Evolutionary conservation across 139 green algal species (phyloP), one percentile per base, ranked within the genome.

Genomic region (Raphidocelis subcapitata): DNA sequence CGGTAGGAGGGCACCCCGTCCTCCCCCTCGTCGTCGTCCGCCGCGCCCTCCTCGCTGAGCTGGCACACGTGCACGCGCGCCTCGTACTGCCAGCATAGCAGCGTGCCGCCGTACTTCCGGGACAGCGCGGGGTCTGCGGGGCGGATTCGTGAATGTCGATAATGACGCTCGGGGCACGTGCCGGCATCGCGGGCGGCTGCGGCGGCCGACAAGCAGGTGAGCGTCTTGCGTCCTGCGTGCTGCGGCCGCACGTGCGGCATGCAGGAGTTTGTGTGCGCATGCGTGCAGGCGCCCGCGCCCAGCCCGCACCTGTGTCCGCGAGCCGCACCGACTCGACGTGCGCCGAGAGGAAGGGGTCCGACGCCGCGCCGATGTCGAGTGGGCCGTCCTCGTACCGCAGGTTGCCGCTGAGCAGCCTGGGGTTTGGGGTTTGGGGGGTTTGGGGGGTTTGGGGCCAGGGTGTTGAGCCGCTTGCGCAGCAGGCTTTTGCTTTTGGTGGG

Each of bases 11-110:
- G 79, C 20, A 87, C 66, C 33, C 86, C 81, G 2, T 94, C 89
- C 56, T 94, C 88, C 0, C 81, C 87, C 35, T 94, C 90, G 33
- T 97, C 87, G 55, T 91, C 90, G n/a, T 94, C 89, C 26, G 76
- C 87, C 24, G 89, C 64, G 1, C 69, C 86, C 51, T 93, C 87
- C 1, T 85, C 80, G 62, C 80, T 85, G 24, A 95, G 87, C 81
- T 90, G 81, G 28, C 59, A 36, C 21, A 64, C 20, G 47, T 26
- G 26, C 12, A 61, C 26, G 5, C 5, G 20, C 1, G 26, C 23
- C 12, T 20, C 5, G 35, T 59, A 65, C 28, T 65, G 59, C 33
- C 33, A 62, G 15, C 15, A 44, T 26, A 72, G 41, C 20, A 33
- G 44, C 20, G 15, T 61, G 65, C 16, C 29, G 41, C 37, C 10